Base-by-base conservation (phyloP, 2,329 filamentous ascomycete genomes). In the Leptographium wingfieldii region DNA sequence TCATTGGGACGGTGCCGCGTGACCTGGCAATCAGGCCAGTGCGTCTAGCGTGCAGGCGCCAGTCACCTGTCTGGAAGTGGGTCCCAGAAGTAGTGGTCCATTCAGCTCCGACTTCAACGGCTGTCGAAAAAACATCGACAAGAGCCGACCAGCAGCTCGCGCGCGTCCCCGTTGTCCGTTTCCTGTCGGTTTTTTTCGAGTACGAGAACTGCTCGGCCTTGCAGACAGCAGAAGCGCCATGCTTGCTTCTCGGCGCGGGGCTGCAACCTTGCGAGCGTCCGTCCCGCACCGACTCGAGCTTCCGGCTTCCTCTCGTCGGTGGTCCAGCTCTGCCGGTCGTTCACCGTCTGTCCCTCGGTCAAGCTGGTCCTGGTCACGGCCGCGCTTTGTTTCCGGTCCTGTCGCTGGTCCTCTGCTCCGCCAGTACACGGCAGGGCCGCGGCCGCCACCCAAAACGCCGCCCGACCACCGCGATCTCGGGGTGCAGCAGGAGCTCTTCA, bases 401-500 rank as follows among this genome's bases (percentile, higher is more conserved):
- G 12, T 10, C 35, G 35, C 35, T 3, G 5, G 10, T 38, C 14
- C 54, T 55, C 22, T 5, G 4, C 31, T 7, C 53, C 2, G 29
- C 33, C 25, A 55, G 9, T 7, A 6, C 7, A 4, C 14, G 27
- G 2, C 54, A 12, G 14, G 33, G 66, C 67, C 43, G 56, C 65
- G 29, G 43, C 59, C 46, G 9, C 51, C 64, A 22, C 65, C 67
- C 29, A 69, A 65, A 57, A 65, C 63, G 25, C 66, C 66, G 46
- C 71, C 78, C 61, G 83, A 86, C 65, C 84, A 86, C 68, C 78
- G 83, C 65, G 76, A 80, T 65, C 76, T 86, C 61, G 83, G 78
- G 55, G 66, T 80, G 57, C 77, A 83, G 61, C 89, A 94, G 67
- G 83, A 88, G 66, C 82, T 95, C 48, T 95, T 94, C 72, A 88